A percentile compares a stretch with the other conserved stretches of the same genome.
Conservation (phyloP, 768 basidiomycete species). For the Sarcomyxa edulis region DNA sequence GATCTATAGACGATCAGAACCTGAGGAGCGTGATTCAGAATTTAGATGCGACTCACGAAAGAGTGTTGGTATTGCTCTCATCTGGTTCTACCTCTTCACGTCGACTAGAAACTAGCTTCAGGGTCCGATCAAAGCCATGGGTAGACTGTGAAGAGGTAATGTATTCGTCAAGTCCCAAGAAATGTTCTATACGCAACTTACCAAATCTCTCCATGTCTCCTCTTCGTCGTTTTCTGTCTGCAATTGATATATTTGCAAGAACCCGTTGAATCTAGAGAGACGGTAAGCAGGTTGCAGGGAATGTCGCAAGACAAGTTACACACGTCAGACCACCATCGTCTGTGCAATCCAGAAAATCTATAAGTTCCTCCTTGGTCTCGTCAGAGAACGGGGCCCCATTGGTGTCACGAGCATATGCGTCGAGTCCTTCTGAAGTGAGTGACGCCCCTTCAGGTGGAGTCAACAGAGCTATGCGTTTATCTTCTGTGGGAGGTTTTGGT, state of each 20-base stretch:
- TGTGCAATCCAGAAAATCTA: constrained; percentile 71
- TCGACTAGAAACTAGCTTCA: constrained; percentile 52
- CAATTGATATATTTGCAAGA: constrained; percentile 79
- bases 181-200: constrained; percentile 25
- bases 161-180: neutral
- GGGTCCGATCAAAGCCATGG: constrained; percentile 70
- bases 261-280: constrained; percentile 61
- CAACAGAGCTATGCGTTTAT: constrained; percentile 28
- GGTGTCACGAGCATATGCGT: constrained; percentile 74
- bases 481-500: constrained; percentile 10
- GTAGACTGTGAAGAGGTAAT: constrained; percentile 40
- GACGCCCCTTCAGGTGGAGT: constrained; percentile 51
- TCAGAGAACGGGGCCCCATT: constrained; percentile 77
- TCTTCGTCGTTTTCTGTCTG: constrained; percentile 82
- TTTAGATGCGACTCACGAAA: neutral
- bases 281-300: neutral
- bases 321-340: constrained; percentile 72
- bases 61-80: neutral
- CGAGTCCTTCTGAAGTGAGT: constrained; percentile 55
- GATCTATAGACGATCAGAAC: too few relatives aligned
- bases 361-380: constrained; percentile 73
- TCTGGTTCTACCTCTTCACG: constrained; percentile 42
- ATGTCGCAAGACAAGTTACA: constrained; percentile 18
- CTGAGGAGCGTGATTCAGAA: too few relatives aligned
- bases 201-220: constrained; percentile 81